Conservation (phyloP, 192 early-diverging fungal species). For the Thoreauomyces humboldtii region DNA sequence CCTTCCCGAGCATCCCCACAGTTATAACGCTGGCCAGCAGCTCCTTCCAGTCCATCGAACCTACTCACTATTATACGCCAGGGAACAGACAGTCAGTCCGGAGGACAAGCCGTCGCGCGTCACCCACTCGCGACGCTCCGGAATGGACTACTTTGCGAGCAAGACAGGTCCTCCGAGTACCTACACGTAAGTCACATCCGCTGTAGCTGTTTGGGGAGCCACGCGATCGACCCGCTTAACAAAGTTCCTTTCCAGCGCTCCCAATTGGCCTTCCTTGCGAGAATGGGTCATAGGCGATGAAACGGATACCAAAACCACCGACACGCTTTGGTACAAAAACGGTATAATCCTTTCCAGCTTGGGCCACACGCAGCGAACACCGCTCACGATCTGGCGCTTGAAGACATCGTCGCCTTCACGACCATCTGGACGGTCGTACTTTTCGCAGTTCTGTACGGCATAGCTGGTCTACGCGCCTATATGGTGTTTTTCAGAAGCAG, state of each 20-base stretch:
- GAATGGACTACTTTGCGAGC: conserved; percentile 24
- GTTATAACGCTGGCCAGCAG: too few relatives aligned
- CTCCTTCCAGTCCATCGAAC: too few relatives aligned
- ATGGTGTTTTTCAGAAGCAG: conserved; percentile 47
- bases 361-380: background rate
- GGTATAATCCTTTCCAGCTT: conserved; percentile 11
- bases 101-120: too few relatives aligned
- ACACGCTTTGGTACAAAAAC: conserved; percentile 28
- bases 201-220: background rate
- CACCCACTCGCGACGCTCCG: too few relatives aligned
- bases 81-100: too few relatives aligned
- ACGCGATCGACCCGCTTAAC: background rate
- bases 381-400: background rate
- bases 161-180: conserved; percentile 11
- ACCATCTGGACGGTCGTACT: conserved; percentile 63
- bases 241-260: conserved; percentile 4
- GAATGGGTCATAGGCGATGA: conserved; percentile 21
- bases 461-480: conserved; percentile 58
- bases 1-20: too few relatives aligned
- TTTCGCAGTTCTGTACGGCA: conserved; percentile 53
- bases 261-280: conserved; percentile 18
- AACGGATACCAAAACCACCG: background rate
- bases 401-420: conserved; percentile 63
- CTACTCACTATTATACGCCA: too few relatives aligned
- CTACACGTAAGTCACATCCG: conserved; percentile 9